Evolutionary conservation across 2,329 filamentous ascomycete genomes (phyloP).

Genomic region (Daldinia sp.): DNA sequence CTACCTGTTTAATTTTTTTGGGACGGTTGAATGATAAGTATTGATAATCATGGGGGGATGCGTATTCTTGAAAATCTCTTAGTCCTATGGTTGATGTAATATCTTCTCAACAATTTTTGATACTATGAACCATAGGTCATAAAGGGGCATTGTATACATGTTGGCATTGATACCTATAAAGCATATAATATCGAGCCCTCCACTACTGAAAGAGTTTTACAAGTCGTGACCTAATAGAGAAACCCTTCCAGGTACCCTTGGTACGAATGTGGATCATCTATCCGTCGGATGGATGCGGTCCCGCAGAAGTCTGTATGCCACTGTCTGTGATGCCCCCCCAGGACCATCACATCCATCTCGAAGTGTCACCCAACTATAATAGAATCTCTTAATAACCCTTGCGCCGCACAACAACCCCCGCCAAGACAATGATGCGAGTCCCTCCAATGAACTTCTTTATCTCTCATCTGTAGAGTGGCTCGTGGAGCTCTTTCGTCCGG

Average conservation of each 20-base stretch:
- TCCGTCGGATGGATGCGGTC: slow-evolving; percentile 23
- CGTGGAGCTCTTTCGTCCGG: slow-evolving; percentile 16
- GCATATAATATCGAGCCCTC: slow-evolving; percentile 39
- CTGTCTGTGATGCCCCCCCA: slow-evolving; percentile 26
- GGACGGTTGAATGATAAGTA: slow-evolving; percentile 4
- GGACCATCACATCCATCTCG: slow-evolving; percentile 25
- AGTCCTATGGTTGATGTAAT: background rate
- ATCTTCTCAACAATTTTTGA: background rate
- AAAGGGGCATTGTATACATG: slow-evolving; percentile 30
- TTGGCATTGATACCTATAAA: slow-evolving; percentile 37
- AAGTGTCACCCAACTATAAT: slow-evolving; percentile 35
- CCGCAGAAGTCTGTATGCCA: slow-evolving; percentile 31
- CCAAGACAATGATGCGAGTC: slow-evolving; percentile 36
- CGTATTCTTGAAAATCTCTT: background rate
- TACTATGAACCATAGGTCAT: slow-evolving; percentile 20
- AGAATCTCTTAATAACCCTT: slow-evolving; percentile 31
- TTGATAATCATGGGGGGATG: background rate
- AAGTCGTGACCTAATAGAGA: slow-evolving; percentile 22
- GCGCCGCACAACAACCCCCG: slow-evolving; percentile 35
- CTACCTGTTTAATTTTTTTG: slow-evolving; percentile 24
- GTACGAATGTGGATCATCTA: slow-evolving; percentile 28
- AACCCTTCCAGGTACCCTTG: slow-evolving; percentile 24
- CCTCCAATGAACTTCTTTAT: slow-evolving; percentile 26
- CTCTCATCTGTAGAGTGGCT: slow-evolving; percentile 31
- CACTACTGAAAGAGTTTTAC: slow-evolving; percentile 15